Evolutionary conservation across 177 flowering plant species (phyloP).

Genomic region (Tripterygium wilfordii): DNA sequence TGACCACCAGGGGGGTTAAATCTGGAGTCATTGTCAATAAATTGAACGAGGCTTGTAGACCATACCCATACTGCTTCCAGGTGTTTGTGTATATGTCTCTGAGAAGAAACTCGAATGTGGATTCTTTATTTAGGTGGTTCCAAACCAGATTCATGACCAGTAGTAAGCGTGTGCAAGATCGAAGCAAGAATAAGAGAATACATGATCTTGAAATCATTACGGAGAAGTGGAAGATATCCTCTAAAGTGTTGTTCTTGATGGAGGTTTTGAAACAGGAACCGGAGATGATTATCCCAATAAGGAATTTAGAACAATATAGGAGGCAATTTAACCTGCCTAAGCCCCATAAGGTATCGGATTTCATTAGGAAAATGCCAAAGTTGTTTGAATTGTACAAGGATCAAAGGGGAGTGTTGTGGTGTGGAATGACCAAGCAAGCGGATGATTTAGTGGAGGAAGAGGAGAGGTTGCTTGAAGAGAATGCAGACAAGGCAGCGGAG

Average conservation of each 20-base stretch:
- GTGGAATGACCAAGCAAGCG: slow-evolving; percentile 72
- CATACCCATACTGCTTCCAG: neutral
- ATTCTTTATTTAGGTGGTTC: slow-evolving; percentile 1
- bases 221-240: slow-evolving; percentile 62
- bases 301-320: slow-evolving; percentile 52
- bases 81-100: slow-evolving; percentile 6
- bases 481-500: slow-evolving; percentile 62
- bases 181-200: slow-evolving; percentile 66
- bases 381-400: slow-evolving; percentile 82
- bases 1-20: no score
- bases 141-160: slow-evolving; percentile 61
- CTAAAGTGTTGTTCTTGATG: slow-evolving; percentile 55
- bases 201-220: slow-evolving; percentile 68
- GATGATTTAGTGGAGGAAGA: slow-evolving; percentile 74
- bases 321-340: slow-evolving; percentile 65
- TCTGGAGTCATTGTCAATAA: no score
- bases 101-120: neutral
- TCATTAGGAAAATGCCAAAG: slow-evolving; percentile 69
- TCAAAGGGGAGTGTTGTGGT: slow-evolving; percentile 59
- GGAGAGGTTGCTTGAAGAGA: slow-evolving; percentile 36
- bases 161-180: slow-evolving; percentile 69
- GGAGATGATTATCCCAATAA: slow-evolving; percentile 56
- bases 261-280: slow-evolving; percentile 64
- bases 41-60: neutral
- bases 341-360: slow-evolving; percentile 68